Percentiles rank a stretch among this genome's conserved stretches.
Conservation (phyloP, 2,329 filamentous ascomycete genomes). For the Aschersonia sp. region DNA sequence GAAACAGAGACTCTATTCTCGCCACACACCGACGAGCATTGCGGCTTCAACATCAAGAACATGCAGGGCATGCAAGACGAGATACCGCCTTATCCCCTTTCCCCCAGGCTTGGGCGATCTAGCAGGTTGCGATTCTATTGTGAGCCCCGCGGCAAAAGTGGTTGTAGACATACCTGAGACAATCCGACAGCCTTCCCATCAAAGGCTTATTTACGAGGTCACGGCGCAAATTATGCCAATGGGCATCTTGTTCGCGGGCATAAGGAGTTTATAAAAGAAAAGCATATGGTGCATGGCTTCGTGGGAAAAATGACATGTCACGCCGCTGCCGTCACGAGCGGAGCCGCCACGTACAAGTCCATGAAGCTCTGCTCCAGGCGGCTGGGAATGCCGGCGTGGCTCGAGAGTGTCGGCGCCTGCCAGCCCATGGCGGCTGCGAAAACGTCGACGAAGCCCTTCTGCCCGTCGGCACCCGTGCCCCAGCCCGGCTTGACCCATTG, state of each 20-base stretch:
- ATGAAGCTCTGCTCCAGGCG: not conserved
- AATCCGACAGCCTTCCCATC: too few species aligned
- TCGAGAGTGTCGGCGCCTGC: not conserved
- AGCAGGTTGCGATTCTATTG: too few species aligned
- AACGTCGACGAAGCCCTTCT: not conserved
- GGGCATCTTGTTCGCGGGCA: not conserved
- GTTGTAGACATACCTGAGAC: too few species aligned
- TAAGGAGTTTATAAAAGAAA: not conserved
- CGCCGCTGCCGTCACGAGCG: not conserved
- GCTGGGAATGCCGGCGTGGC: not conserved
- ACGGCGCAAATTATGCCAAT: not conserved
- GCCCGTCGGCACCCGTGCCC: not conserved
- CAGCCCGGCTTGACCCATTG: not conserved
- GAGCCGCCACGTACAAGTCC: not conserved
- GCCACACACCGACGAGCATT: too few species aligned
- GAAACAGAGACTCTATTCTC: too few species aligned
- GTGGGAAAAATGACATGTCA: not conserved
- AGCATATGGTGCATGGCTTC: not conserved
- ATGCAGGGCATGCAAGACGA: too few species aligned
- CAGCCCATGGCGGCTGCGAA: not conserved
- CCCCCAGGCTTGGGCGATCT: too few species aligned
- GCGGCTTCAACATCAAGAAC: too few species aligned
- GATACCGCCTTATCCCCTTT: too few species aligned
- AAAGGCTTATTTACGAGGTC: too few species aligned
- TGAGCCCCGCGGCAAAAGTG: too few species aligned